Conservation (phyloP, 345 rosid genomes). For the Schrenkiella parvula region DNA sequence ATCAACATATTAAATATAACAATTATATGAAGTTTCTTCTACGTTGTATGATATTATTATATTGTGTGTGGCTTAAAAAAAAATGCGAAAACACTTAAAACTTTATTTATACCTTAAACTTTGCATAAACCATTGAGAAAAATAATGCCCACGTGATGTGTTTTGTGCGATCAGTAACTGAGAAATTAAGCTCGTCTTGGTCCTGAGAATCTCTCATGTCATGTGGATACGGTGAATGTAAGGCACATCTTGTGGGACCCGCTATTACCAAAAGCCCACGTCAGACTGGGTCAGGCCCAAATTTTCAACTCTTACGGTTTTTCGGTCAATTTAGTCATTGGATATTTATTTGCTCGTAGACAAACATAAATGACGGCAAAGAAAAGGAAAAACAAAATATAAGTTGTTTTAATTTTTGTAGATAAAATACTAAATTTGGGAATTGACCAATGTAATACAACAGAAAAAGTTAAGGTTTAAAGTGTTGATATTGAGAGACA, state of each 20-base stretch:
- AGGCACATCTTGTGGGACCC: background rate
- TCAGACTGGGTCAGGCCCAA: background rate
- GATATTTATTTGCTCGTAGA: background rate
- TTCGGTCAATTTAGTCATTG: background rate
- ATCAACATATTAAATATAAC: background rate
- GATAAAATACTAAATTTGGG: too few species aligned
- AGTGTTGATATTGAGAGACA: too few species aligned
- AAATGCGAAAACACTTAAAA: background rate
- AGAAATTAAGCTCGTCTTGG: background rate
- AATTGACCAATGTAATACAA: too few species aligned
- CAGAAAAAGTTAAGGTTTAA: too few species aligned
- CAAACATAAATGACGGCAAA: background rate
- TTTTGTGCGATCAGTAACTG: constrained; percentile 12
- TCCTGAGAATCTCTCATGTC: constrained; percentile 9
- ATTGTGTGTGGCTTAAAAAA: background rate
- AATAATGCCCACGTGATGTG: constrained; percentile 28
- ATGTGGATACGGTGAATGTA: constrained; percentile 9
- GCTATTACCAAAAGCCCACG: background rate
- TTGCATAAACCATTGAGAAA: background rate
- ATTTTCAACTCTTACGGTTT: background rate
- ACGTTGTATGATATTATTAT: background rate
- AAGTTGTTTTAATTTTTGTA: too few species aligned
- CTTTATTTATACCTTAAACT: background rate
- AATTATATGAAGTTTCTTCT: background rate
- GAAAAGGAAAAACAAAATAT: too few species aligned